Evolutionary conservation across 164 flowering plant genomes (phyloP), one percentile per base, ranked within the genome.

Genomic region (Taxillus chinensis): DNA sequence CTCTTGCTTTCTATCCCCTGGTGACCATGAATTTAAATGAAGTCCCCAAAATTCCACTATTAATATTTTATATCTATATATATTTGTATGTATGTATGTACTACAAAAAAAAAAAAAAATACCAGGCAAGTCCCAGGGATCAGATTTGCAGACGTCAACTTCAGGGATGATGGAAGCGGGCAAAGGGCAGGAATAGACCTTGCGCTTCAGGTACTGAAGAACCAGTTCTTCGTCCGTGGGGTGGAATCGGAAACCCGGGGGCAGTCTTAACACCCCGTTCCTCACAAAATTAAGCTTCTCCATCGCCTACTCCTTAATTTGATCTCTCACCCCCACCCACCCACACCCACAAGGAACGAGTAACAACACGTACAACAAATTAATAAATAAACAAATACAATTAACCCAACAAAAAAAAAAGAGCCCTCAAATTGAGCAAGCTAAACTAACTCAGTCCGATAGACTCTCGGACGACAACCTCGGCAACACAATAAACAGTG

Each of bases 71-170:
- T 27, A 27, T 2, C 0, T 27, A 27, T 0, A 27, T 27, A 27
- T 27, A n/a, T n/a, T n/a, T n/a, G n/a, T n/a, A 2, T 27, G 27
- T 27, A 2, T 27, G 27, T 27, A 27, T 27, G 27, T 27, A 27
- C 2, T 27, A 27, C 27, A 27, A 27, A 27, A 16, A 39, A 17
- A 14, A 27, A 12, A 27, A 60, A 50, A 5, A 39, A 7, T 16
- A 86, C 92, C 92, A 67, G 89, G 92, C 65, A 86, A 78, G 55
- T 86, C 89, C 89, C 89, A 86, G 40, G 92, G 92, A 71, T 86
- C 89, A 57, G 79, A 68, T 55, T 81, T 83, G 84, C 86, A 84
- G 52, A 86, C 83, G 50, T 86, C 84, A n/a, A 84, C 73, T 27
- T 84, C 92, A 8, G 89, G 86, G 68, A 86, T 84, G 62, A 86